Conservation (phyloP, 73 alveolate species). For the Symbiodinium natans region DNA sequence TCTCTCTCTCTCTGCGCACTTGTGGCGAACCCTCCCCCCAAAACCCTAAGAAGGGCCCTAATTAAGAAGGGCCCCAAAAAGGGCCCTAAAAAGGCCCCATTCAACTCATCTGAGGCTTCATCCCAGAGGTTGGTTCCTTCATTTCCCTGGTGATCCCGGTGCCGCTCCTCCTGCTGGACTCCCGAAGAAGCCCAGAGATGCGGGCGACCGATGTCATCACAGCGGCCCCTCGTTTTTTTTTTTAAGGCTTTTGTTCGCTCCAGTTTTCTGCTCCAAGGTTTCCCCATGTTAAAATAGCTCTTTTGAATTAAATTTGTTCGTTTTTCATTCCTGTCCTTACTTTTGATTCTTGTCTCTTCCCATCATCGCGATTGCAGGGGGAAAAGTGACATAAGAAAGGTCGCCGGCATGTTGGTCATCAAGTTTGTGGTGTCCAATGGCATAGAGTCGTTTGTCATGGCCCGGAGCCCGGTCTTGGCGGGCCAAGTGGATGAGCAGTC, state of each 20-base stretch:
- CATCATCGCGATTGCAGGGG: background rate
- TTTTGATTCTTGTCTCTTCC: background rate
- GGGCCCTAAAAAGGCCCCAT: too few relatives aligned
- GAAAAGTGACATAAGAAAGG: background rate
- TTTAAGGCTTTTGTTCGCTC: too few relatives aligned
- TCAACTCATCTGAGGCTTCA: slow-evolving; percentile 38
- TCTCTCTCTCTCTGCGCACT: too few relatives aligned
- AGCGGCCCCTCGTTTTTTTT: slow-evolving; percentile 18
- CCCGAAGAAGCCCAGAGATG: slow-evolving; percentile 13
- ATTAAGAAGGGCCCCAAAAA: too few relatives aligned
- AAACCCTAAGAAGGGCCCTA: too few relatives aligned
- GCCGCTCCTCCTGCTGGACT: slow-evolving; percentile 54
- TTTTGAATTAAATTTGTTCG: too few relatives aligned
- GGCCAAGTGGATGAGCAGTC: slow-evolving; percentile 32
- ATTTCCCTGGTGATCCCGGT: slow-evolving; percentile 46
- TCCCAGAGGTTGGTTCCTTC: slow-evolving; percentile 72
- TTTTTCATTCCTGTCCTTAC: too few relatives aligned
- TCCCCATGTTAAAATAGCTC: too few relatives aligned
- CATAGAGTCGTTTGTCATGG: slow-evolving; percentile 70
- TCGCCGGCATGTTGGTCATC: slow-evolving; percentile 41
- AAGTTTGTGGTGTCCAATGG: slow-evolving; percentile 79
- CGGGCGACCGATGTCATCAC: slow-evolving; percentile 51
- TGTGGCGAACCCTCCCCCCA: too few relatives aligned
- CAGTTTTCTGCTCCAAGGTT: too few relatives aligned
- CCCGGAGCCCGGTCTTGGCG: slow-evolving; percentile 33